Base-by-base conservation (phyloP, 2,329 filamentous ascomycete genomes). In the Exophiala spinifera region DNA sequence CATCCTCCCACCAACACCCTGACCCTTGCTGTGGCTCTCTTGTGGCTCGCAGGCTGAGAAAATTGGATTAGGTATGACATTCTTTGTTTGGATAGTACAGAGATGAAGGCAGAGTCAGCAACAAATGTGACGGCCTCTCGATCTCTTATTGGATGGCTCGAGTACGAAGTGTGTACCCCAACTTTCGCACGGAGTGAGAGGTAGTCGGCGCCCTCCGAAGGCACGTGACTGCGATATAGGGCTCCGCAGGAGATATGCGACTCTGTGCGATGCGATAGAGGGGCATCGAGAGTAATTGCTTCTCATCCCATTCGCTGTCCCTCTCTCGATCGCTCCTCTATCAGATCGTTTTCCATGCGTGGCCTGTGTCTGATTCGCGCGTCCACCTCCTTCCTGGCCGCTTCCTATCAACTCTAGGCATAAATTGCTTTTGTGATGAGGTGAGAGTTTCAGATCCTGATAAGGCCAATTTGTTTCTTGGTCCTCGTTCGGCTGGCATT, bases 351-450 rank as follows among this genome's bases (percentile, higher is more conserved):
- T 17, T 39, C 11, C 43, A 46, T 31, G 43, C 42, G 48, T 51
- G 19, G 19, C 47, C 17, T 17, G 21, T 19, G 11, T 54, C 51
- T 60, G 57, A 60, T 60, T 57, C 57, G 57, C 48, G 57, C 48
- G 21, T 10, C 36, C n/a, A 3, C 36, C 36, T 15, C 36, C 3
- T 49, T 47, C 33, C 33, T 40, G 28, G 40, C 36, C 33, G 20
- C 56, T 59, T 50, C 42, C 39, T 51, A 28, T 50, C 34, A 23
- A 46, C 28, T 39, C 36, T n/a, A 39, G 36, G 49, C 19, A 28
- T 33, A 50, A 54, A 55, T 55, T 44, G 49, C 49, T 44, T 46
- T 47, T 49, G 39, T 17, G 17, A 39, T 53, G 54, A 57, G 52
- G 50, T 45, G 51, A 33, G 49, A 52, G 39, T 44, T 55, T 53